Conservation (phyloP, 2,329 filamentous ascomycete genomes). For the Fusarium oligoseptatum region DNA sequence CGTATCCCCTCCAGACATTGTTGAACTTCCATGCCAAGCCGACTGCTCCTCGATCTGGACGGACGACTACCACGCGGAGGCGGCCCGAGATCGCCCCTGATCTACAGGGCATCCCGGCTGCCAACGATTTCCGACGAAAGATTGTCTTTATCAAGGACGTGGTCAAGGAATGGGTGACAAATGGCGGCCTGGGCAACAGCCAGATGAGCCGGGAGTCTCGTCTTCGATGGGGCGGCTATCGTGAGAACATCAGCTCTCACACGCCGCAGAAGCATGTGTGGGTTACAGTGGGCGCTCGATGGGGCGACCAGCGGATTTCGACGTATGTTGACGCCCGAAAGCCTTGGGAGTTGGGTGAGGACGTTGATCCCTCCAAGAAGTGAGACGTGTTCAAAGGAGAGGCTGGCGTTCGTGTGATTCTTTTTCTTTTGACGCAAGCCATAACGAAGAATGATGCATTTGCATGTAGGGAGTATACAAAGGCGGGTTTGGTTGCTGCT, state of each 20-base stretch:
- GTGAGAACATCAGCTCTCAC: slow-evolving; percentile 66
- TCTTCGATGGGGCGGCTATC: slow-evolving; percentile 69
- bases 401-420: slow-evolving; percentile 42
- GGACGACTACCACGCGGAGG: slow-evolving; percentile 63
- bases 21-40: slow-evolving; percentile 74
- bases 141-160: slow-evolving; percentile 78
- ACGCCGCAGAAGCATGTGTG: slow-evolving; percentile 74
- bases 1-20: slow-evolving; percentile 79
- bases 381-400: slow-evolving; percentile 32
- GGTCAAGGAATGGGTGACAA: slow-evolving; percentile 77
- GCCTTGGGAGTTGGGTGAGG: slow-evolving; percentile 66
- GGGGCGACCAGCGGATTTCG: slow-evolving; percentile 69
- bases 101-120: slow-evolving; percentile 74
- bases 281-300: slow-evolving; percentile 75
- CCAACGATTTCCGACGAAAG: slow-evolving; percentile 81
- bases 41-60: slow-evolving; percentile 55
- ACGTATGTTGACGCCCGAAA: slow-evolving; percentile 68
- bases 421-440: slow-evolving; percentile 36
- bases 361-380: slow-evolving; percentile 59
- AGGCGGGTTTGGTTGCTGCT: slow-evolving; percentile 35
- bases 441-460: slow-evolving; percentile 47
- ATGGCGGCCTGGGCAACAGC: slow-evolving; percentile 78
- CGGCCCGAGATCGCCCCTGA: slow-evolving; percentile 72
- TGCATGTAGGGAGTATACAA: slow-evolving; percentile 39
- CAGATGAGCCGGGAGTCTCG: slow-evolving; percentile 68